phyloP scores from a whole-genome alignment of 257 asterid species.

The Fraxinus cuspidata region DNA sequence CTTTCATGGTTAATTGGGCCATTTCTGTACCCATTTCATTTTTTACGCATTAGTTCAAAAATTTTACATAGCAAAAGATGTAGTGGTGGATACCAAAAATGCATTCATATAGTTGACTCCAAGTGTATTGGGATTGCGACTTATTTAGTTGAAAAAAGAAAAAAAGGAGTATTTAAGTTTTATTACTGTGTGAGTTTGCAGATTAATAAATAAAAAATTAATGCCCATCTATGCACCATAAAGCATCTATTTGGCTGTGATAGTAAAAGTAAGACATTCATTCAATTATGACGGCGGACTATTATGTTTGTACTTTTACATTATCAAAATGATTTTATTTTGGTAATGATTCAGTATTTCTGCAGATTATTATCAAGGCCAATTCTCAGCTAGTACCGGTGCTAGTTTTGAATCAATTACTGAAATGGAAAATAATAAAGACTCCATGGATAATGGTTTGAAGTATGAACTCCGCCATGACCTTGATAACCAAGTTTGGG shows the following conservation, averaged over 20 bases:
- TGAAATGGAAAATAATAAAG: constrained; percentile 38
- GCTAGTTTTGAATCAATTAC: constrained; percentile 39
- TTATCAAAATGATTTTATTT: constrained; percentile 5
- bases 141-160: neutral
- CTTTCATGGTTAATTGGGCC: constrained; percentile 16
- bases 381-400: constrained; percentile 49
- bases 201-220: neutral
- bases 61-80: neutral
- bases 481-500: constrained; percentile 62
- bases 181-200: constrained; percentile 6
- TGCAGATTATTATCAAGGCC: constrained; percentile 64
- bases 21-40: constrained; percentile 3
- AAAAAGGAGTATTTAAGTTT: constrained; percentile 1
- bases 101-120: neutral
- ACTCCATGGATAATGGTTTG: constrained; percentile 32
- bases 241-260: constrained; percentile 4
- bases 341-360: constrained; percentile 23
- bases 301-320: neutral
- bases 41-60: neutral
- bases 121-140: neutral
- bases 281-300: constrained; percentile 7
- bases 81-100: neutral
- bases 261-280: neutral
- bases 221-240: constrained; percentile 3
- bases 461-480: constrained; percentile 41